These are phyloP conservation scores for Aspergillus hiratsukae DNA, from an alignment of 2,329 filamentous ascomycete species.

Conservation along the genomic window DNA sequence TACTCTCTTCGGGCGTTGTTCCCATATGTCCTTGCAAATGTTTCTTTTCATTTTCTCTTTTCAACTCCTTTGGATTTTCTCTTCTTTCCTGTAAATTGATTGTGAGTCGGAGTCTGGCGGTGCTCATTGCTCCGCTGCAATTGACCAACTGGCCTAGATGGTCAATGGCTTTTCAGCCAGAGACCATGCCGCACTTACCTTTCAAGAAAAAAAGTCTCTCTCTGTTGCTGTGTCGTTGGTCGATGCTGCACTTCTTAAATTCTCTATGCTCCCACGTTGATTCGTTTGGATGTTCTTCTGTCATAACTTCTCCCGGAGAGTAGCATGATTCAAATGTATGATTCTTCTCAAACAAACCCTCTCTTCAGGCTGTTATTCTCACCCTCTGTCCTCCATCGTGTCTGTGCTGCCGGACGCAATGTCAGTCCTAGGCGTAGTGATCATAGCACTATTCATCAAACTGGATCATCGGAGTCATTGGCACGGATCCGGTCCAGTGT, in stretches of 20 bases:
- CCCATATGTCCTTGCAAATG: slow-evolving; percentile 9
- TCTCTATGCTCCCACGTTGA: slow-evolving; percentile 20
- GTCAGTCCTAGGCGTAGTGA: slow-evolving; percentile 13
- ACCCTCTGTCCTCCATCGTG: slow-evolving; percentile 16
- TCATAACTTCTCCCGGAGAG: slow-evolving; percentile 18
- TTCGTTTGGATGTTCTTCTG: slow-evolving; percentile 24
- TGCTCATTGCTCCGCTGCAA: slow-evolving; percentile 28
- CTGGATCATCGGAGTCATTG: no score
- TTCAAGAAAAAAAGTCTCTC: slow-evolving; percentile 16
- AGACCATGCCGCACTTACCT: slow-evolving; percentile 25
- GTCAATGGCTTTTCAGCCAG: slow-evolving; percentile 23
- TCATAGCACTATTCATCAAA: slow-evolving; percentile 6
- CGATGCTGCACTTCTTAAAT: slow-evolving; percentile 14
- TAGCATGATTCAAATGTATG: slow-evolving; percentile 16
- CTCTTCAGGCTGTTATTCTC: slow-evolving; percentile 11
- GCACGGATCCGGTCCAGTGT: no score
- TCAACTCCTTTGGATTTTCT: slow-evolving; percentile 17
- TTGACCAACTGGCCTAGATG: slow-evolving; percentile 25
- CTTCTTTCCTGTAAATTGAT: slow-evolving; percentile 32
- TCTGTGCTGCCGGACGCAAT: slow-evolving; percentile 2
- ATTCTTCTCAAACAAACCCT: slow-evolving; percentile 11
- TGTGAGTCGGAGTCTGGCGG: slow-evolving; percentile 29
- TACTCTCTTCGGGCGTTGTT: not conserved
- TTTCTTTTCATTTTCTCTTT: slow-evolving; percentile 14
- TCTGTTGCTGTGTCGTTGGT: slow-evolving; percentile 15